phyloP scores from a whole-genome alignment of 2,329 filamentous ascomycete genomes.

The Byssochlamys sp. region DNA sequence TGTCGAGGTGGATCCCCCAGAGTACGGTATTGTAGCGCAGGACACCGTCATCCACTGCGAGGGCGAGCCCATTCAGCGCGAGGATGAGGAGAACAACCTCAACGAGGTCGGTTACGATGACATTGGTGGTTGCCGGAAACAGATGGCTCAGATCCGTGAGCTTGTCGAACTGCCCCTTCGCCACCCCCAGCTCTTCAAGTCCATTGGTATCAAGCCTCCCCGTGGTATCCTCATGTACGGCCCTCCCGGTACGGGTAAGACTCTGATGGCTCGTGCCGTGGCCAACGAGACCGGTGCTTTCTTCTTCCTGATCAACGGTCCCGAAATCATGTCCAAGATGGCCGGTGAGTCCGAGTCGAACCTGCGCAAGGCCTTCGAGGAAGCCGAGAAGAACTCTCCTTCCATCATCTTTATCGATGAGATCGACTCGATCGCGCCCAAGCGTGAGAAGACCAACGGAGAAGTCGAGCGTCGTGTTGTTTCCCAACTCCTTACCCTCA shows the following conservation, averaged over 20 bases:
- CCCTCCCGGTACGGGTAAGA: conserved; percentile 98
- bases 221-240: conserved; percentile 95
- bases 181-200: conserved; percentile 98
- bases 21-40: conserved; percentile 97
- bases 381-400: conserved; percentile 98
- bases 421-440: conserved; percentile 96
- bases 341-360: conserved; percentile 98
- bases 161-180: conserved; percentile 93
- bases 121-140: conserved; percentile 97
- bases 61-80: conserved; percentile 90
- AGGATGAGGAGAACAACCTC: conserved; percentile 97
- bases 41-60: conserved; percentile 99
- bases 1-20: conserved; percentile 93
- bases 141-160: conserved; percentile 99
- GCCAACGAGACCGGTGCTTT: conserved; percentile 98
- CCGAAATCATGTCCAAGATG: conserved; percentile 99
- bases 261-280: conserved; percentile 94
- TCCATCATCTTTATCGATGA: conserved; percentile 99
- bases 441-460: conserved; percentile 99
- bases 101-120: conserved; percentile 99
- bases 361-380: conserved; percentile 96
- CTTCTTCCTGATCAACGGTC: conserved; percentile 99
- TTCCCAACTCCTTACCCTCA: conserved; percentile 88
- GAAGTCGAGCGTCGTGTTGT: conserved; percentile 98
- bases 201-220: conserved; percentile 98